Evolutionary conservation across 805 yeast species (phyloP).

Genomic region (Nematodospora valgi): DNA sequence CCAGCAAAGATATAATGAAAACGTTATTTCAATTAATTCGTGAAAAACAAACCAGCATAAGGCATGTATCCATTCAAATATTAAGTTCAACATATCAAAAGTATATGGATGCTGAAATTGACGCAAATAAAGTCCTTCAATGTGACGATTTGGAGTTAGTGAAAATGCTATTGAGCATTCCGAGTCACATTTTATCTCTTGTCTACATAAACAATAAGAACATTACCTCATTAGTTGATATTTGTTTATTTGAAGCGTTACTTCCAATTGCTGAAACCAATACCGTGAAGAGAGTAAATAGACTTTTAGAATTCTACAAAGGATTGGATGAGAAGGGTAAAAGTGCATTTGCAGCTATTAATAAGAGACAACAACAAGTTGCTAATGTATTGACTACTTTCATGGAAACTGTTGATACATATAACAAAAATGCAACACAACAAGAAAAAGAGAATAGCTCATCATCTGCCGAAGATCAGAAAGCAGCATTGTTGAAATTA

Average conservation of each 20-base stretch:
- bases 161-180: conserved; percentile 47
- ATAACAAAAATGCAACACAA: conserved; percentile 14
- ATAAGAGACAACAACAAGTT: conserved; percentile 63
- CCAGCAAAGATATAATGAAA: conserved; percentile 44
- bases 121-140: conserved; percentile 20
- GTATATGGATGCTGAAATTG: conserved; percentile 22
- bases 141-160: conserved; percentile 26
- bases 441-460: conserved; percentile 19
- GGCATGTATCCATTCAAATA: conserved; percentile 55
- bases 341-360: conserved; percentile 65
- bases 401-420: conserved; percentile 47
- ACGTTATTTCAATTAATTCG: conserved; percentile 63
- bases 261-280: conserved; percentile 51
- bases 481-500: conserved; percentile 30
- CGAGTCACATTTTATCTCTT: conserved; percentile 60
- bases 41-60: conserved; percentile 64
- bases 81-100: conserved; percentile 55
- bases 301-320: conserved; percentile 49
- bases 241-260: conserved; percentile 54
- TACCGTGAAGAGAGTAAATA: conserved; percentile 44
- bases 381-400: conserved; percentile 49
- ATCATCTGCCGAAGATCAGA: conserved; percentile 14
- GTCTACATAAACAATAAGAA: conserved; percentile 69
- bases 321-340: conserved; percentile 55
- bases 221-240: conserved; percentile 66